Evolutionary conservation across 2,329 filamentous ascomycete genomes (phyloP), one percentile per base, ranked within the genome.

Genomic region (Aspergillus ruber): DNA sequence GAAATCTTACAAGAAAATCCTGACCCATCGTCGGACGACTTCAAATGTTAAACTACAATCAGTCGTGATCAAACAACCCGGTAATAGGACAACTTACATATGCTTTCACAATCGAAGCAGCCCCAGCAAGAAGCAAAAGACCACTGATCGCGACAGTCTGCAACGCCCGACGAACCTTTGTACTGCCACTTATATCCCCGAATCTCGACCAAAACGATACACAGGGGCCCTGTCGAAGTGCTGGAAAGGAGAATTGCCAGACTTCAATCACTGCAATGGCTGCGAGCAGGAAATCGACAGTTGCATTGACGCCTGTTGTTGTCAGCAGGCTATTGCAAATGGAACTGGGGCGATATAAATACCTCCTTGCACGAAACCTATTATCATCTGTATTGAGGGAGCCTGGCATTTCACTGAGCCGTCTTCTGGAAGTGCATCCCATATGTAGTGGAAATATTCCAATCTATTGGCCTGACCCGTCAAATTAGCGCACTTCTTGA

Each of bases 381-480:
- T 45, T 2, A 57, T 67, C 0, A 60, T 64, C 35, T 69, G 65
- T 6, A 68, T 61, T 10, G 41, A 25, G 1, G 64, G 62, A 5
- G 56, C 58, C 50, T 68, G 66, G 29, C 66, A 69, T 9, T 49
- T 51, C 3, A 68, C 64, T 1, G 66, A 68, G 2, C 63, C 61
- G 50, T 68, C 61, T 7, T 49, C 39, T 6, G 66, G 66, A 1
- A 65, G 50, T 5, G 61, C 56, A 50, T 66, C 66, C 66, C 66
- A 69, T 64, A 67, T 66, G 29, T 68, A 69, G 38, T 68, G 61
- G 45, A 68, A 68, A 42, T 67, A 69, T 27, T 52, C 45, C 4
- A 62, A 50, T 15, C 65, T 55, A 44, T 68, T 45, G 3, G 55
- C 29, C 62, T 63, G 6, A 74, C 4, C 70, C 66, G 8, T 12